Conservation (phyloP, 192 early-diverging fungal species). For the Podochytrium sp. region DNA sequence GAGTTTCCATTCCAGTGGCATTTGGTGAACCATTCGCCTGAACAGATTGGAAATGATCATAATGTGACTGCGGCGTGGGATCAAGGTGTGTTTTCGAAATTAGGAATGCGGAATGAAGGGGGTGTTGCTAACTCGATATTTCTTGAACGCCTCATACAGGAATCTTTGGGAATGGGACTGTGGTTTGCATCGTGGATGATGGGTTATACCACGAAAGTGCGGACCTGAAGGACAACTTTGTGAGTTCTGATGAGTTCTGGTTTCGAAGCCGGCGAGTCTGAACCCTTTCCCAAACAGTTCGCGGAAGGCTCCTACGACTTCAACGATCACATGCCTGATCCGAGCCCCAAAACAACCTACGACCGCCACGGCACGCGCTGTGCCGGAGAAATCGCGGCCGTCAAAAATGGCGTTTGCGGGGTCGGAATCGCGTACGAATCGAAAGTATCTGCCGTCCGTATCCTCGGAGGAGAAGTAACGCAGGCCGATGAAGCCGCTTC, state of each 20-base stretch:
- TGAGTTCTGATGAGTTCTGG: constrained; percentile 27
- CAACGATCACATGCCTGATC: constrained; percentile 76
- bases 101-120: not conserved
- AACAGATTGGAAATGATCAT: constrained; percentile 74
- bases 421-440: constrained; percentile 90
- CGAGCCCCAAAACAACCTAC: constrained; percentile 70
- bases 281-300: constrained; percentile 43
- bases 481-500: constrained; percentile 90
- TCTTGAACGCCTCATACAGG: constrained; percentile 35
- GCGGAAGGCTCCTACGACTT: constrained; percentile 92
- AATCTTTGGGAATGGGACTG: constrained; percentile 83
- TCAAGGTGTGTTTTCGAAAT: constrained; percentile 51
- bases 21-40: constrained; percentile 51
- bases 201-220: constrained; percentile 85
- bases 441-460: constrained; percentile 80
- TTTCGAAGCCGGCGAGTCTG: not conserved
- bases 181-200: constrained; percentile 93
- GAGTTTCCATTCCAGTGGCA: constrained; percentile 28
- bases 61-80: constrained; percentile 94
- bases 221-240: constrained; percentile 87
- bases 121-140: not conserved
- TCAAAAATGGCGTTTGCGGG: constrained; percentile 85
- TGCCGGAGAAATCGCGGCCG: constrained; percentile 94
- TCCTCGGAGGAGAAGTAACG: constrained; percentile 83
- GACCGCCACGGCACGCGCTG: constrained; percentile 96